These are phyloP conservation scores for Flaveria brownii DNA, from an alignment of 129 eudicot genomes.

Conservation along the genomic window DNA sequence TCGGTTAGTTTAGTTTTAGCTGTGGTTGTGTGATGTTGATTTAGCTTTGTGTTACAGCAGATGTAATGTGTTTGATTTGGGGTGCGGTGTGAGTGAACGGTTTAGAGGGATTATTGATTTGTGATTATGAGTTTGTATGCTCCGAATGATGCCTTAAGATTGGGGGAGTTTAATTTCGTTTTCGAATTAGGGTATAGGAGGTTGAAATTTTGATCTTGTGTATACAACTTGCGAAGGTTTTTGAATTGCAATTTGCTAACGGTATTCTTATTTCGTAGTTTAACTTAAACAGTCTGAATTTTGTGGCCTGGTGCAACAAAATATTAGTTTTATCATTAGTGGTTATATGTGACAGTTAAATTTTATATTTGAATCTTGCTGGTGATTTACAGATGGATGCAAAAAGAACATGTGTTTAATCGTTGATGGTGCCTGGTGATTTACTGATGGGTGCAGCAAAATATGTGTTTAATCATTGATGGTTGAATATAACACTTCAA, in stretches of 20 bases:
- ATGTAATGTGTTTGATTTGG: background rate
- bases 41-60: too few species aligned
- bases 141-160: slow-evolving; percentile 17
- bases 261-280: too few species aligned
- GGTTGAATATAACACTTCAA: too few species aligned
- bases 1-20: slow-evolving; percentile 49
- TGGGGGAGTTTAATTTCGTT: slow-evolving; percentile 13
- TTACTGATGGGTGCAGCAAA: background rate
- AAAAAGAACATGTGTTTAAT: too few species aligned
- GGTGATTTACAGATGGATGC: background rate
- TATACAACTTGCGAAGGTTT: too few species aligned
- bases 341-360: too few species aligned
- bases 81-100: slow-evolving; percentile 15
- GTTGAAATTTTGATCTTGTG: background rate
- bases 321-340: too few species aligned
- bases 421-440: too few species aligned
- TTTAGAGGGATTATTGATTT: slow-evolving; percentile 14
- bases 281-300: too few species aligned
- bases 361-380: too few species aligned
- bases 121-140: background rate
- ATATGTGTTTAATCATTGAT: background rate
- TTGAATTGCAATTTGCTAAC: too few species aligned
- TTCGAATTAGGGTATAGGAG: background rate
- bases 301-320: too few species aligned
- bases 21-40: background rate